These are phyloP conservation scores for Albatrellus sp. DNA, from an alignment of 1,284 basidiomycete species.

Conservation along the genomic window DNA sequence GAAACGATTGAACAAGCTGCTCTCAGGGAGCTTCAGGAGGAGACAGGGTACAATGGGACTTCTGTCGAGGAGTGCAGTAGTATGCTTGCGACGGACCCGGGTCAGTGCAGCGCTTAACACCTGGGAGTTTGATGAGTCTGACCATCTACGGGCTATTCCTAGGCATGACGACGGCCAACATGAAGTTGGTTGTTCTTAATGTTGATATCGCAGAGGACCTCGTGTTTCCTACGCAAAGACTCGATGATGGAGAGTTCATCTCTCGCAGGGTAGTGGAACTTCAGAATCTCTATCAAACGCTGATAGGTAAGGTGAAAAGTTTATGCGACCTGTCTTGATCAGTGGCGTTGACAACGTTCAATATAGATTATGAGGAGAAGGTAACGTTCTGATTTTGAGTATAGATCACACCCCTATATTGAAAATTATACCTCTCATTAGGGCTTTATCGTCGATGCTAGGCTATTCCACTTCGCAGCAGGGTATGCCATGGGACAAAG, in stretches of 20 bases:
- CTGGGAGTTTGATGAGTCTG: neutral
- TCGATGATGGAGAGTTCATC: constrained; percentile 79
- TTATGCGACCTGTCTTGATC: neutral
- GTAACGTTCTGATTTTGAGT: constrained; percentile 18
- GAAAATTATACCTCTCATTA: constrained; percentile 13
- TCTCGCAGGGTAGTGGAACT: constrained; percentile 62
- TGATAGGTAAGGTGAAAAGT: constrained; percentile 41
- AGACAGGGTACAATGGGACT: constrained; percentile 75
- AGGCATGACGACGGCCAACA: constrained; percentile 79
- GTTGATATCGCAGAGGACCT: constrained; percentile 50
- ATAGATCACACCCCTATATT: too few species aligned
- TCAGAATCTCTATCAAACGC: constrained; percentile 41
- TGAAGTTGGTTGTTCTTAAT: constrained; percentile 61
- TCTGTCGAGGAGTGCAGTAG: constrained; percentile 56
- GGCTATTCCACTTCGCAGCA: constrained; percentile 58
- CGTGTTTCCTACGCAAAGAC: constrained; percentile 47
- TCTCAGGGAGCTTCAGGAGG: constrained; percentile 80
- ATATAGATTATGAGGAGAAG: constrained; percentile 53
- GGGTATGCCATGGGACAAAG: constrained; percentile 47
- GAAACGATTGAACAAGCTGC: constrained; percentile 72
- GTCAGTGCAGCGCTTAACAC: constrained; percentile 23
- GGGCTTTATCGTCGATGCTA: constrained; percentile 72
- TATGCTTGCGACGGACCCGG: constrained; percentile 65
- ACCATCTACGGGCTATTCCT: neutral
- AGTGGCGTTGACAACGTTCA: neutral